Conservation (phyloP, 1,139 yeast genomes). For the Kazachstania sp. region DNA sequence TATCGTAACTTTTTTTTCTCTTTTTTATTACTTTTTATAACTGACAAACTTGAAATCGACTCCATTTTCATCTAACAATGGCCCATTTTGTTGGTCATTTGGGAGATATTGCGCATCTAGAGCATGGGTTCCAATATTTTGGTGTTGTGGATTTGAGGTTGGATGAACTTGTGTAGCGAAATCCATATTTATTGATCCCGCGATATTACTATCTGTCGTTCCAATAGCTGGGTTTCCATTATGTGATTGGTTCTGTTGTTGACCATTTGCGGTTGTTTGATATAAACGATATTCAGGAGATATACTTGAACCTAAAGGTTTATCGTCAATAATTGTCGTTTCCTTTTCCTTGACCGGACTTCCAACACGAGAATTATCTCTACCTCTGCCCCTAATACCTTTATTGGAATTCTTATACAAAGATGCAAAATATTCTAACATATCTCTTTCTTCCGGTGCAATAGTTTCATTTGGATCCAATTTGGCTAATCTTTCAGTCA, state of each 20-base stretch:
- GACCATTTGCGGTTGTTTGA: background rate
- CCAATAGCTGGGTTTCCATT: background rate
- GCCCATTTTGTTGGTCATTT: background rate
- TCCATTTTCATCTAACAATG: conserved; percentile 8
- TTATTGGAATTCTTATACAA: conserved; percentile 80
- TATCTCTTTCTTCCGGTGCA: conserved; percentile 56
- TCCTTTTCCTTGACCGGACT: background rate
- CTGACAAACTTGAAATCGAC: conserved; percentile 21
- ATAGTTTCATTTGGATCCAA: conserved; percentile 39
- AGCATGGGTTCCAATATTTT: background rate
- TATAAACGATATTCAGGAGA: conserved; percentile 1
- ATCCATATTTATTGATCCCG: background rate
- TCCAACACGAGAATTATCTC: conserved; percentile 22
- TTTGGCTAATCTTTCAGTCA: conserved; percentile 58
- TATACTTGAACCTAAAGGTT: background rate
- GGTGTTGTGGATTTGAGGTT: background rate
- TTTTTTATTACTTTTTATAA: conserved; percentile 10
- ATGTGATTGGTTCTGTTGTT: background rate
- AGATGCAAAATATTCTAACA: conserved; percentile 68
- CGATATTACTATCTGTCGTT: background rate
- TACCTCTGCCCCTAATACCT: conserved; percentile 88
- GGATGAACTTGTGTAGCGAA: background rate
- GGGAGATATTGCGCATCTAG: background rate
- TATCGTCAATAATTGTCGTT: background rate
- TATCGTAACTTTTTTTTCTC: background rate